A percentile compares a stretch with the other conserved stretches of the same genome.
Conservation (phyloP, 148 eudicot species). For the Camellia lanceoleosa region DNA sequence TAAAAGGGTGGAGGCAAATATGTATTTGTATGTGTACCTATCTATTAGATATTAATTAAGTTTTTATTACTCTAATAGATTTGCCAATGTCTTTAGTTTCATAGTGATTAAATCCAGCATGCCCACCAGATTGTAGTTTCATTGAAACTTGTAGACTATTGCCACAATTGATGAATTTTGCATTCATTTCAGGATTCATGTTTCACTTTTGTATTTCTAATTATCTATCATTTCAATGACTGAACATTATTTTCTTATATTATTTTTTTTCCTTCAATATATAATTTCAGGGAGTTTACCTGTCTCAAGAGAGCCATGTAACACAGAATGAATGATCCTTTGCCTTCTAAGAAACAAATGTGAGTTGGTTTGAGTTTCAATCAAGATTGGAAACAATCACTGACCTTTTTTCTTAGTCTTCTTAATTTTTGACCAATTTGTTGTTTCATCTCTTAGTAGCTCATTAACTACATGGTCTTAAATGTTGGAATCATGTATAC, state of each 20-base stretch:
- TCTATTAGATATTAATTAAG: neutral
- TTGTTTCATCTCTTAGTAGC: too few relatives aligned
- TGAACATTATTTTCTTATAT: neutral
- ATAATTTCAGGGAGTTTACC: too few relatives aligned
- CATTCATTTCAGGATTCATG: neutral
- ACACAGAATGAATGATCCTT: too few relatives aligned
- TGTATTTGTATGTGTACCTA: neutral
- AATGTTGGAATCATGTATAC: too few relatives aligned
- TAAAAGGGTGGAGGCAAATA: neutral
- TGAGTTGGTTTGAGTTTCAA: too few relatives aligned
- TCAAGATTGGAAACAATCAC: too few relatives aligned
- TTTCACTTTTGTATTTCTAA: neutral
- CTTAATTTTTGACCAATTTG: too few relatives aligned
- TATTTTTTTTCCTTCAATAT: too few relatives aligned
- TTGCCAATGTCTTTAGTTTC: neutral
- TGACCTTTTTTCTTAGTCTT: too few relatives aligned
- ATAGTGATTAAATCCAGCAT: neutral
- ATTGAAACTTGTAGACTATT: neutral
- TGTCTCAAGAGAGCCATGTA: too few relatives aligned
- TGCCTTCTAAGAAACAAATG: too few relatives aligned
- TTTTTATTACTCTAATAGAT: neutral
- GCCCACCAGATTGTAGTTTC: neutral
- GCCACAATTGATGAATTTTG: neutral
- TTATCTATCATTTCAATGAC: neutral
- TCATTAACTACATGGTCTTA: too few relatives aligned